phyloP scores from a whole-genome alignment of 192 early-diverging fungal genomes.

The Chytriomyces hyalinus region DNA sequence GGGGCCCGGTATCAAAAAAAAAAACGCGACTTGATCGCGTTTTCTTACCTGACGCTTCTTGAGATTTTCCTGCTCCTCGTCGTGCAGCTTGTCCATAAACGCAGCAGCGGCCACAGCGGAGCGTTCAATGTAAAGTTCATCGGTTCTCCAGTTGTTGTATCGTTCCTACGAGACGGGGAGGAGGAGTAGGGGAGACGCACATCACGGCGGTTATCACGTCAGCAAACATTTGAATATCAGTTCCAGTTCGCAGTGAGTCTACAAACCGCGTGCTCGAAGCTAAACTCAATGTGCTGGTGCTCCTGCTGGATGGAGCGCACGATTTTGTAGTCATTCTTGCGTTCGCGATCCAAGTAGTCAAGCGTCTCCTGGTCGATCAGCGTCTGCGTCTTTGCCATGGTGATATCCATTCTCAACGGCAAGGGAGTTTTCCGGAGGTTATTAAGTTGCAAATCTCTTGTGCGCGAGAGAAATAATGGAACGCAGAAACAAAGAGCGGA shows the following conservation, averaged over 20 bases:
- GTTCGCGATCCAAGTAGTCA: not conserved
- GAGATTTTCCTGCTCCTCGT: not conserved
- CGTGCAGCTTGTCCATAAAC: conserved; percentile 3
- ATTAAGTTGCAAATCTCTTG: not conserved
- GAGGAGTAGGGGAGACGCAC: no score
- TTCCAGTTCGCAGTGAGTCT: no score
- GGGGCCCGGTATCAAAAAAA: no score
- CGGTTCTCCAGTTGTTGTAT: not conserved
- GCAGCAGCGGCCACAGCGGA: not conserved
- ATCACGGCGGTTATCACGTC: no score
- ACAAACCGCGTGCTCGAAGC: not conserved
- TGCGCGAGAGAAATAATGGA: no score
- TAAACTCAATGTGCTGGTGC: not conserved
- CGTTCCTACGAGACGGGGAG: not conserved
- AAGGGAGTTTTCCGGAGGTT: not conserved
- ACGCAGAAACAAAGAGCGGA: no score
- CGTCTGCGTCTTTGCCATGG: not conserved
- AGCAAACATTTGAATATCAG: no score
- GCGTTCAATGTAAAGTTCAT: conserved; percentile 3
- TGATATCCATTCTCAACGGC: not conserved
- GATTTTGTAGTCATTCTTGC: not conserved
- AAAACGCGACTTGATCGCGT: not conserved
- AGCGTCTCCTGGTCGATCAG: conserved; percentile 1
- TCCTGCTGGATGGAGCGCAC: not conserved
- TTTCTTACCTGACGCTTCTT: not conserved